phyloP scores from a whole-genome alignment of 768 basidiomycete genomes.

The Termitomyces sp. region DNA sequence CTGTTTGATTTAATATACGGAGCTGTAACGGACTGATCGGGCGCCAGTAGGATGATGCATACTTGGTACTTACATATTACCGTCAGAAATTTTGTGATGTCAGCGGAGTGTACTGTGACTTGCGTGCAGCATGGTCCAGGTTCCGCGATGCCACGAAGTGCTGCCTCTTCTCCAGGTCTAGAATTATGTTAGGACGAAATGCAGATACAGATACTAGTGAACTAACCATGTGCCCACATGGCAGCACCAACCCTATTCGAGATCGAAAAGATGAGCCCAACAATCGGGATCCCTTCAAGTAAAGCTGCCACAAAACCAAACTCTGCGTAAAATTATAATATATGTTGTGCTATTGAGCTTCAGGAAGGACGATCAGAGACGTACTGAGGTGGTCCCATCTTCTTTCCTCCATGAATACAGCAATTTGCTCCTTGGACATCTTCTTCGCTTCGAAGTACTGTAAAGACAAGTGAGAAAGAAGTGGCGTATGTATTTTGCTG shows the following conservation, averaged over 20 bases:
- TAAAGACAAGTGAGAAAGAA: neutral
- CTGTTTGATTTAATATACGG: too few relatives aligned
- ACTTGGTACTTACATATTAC: too few relatives aligned
- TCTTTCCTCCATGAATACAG: constrained; percentile 80
- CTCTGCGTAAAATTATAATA: constrained; percentile 36
- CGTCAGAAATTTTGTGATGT: too few relatives aligned
- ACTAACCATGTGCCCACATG: constrained; percentile 85
- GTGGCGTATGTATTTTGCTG: neutral
- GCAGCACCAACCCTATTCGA: constrained; percentile 89
- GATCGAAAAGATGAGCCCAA: constrained; percentile 77
- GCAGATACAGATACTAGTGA: neutral
- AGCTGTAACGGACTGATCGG: too few relatives aligned
- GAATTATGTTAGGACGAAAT: neutral
- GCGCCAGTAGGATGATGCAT: too few relatives aligned
- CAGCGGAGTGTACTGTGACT: too few relatives aligned
- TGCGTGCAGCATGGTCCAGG: neutral
- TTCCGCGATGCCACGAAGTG: constrained; percentile 33
- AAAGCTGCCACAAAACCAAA: constrained; percentile 86
- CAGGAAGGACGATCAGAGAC: constrained; percentile 11
- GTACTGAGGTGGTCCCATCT: constrained; percentile 84
- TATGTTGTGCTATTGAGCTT: neutral
- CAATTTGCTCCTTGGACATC: constrained; percentile 66
- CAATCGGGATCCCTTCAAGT: constrained; percentile 73
- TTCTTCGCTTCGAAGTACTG: constrained; percentile 84
- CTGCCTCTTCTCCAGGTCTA: constrained; percentile 61